Conservation (phyloP, 148 eudicot species). For the Persicaria maculosa region DNA sequence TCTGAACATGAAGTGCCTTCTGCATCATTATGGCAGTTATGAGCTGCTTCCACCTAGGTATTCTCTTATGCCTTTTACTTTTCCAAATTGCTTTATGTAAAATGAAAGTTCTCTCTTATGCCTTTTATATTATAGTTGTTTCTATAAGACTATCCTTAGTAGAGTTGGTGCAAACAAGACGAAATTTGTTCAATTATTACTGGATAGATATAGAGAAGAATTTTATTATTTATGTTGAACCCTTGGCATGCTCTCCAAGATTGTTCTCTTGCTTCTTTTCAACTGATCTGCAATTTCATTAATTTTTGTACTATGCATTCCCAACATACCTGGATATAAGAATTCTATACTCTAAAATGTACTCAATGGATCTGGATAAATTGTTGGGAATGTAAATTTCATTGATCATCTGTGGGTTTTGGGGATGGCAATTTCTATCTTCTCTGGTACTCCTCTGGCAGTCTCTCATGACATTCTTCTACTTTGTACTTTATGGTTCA, state of each 20-base stretch:
- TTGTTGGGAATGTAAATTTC: background rate
- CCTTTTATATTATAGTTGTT: background rate
- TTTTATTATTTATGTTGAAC: background rate
- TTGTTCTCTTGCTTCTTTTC: background rate
- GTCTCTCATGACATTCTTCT: background rate
- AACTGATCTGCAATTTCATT: background rate
- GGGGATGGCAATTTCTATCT: background rate
- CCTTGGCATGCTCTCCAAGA: background rate
- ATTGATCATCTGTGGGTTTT: background rate
- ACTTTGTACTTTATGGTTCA: background rate
- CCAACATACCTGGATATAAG: background rate
- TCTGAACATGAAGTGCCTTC: conserved; percentile 84
- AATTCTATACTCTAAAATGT: background rate
- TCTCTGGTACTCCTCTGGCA: background rate
- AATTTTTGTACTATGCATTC: background rate
- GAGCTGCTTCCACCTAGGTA: conserved; percentile 84
- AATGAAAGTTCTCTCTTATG: conserved; percentile 13
- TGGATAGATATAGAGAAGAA: background rate
- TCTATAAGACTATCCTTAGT: background rate
- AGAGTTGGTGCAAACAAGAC: background rate
- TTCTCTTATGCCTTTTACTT: conserved; percentile 12
- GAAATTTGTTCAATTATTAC: background rate
- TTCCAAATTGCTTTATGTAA: background rate
- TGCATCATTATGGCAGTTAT: conserved; percentile 83
- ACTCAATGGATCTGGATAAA: background rate